phyloP scores from a whole-genome alignment of 306 rosid species.

The Chamaecrista fasciculata region DNA sequence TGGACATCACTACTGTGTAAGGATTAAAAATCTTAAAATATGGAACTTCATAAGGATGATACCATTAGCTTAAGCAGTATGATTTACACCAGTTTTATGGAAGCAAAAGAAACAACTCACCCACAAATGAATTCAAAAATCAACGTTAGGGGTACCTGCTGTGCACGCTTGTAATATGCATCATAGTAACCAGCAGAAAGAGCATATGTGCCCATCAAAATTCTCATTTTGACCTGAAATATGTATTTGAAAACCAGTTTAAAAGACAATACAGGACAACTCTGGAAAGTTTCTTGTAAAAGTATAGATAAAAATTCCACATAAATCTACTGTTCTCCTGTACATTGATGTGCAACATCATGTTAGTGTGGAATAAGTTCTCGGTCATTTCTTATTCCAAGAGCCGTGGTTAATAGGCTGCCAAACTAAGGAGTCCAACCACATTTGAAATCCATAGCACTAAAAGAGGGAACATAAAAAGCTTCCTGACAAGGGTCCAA shows the following conservation, averaged over 20 bases:
- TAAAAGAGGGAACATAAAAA: neutral
- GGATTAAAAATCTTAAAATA: constrained; percentile 2
- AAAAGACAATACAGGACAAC: constrained; percentile 12
- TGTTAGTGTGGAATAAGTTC: neutral
- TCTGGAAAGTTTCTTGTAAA: constrained; percentile 6
- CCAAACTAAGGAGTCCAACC: neutral
- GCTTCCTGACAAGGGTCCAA: neutral
- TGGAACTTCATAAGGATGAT: neutral
- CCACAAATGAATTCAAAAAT: constrained; percentile 12
- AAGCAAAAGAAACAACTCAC: constrained; percentile 9
- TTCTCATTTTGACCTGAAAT: constrained; percentile 94
- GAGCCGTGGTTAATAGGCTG: neutral
- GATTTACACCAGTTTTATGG: constrained; percentile 7
- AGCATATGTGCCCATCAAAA: constrained; percentile 89
- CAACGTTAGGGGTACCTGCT: constrained; percentile 62
- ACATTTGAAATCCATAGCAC: neutral
- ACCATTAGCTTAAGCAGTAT: constrained; percentile 9
- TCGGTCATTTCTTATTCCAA: neutral
- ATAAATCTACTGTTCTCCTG: neutral
- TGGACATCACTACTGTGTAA: neutral
- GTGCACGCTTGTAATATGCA: constrained; percentile 97
- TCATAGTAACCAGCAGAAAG: constrained; percentile 99
- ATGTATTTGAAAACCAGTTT: constrained; percentile 6
- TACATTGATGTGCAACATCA: neutral
- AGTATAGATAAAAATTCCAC: constrained; percentile 1